Evolutionary conservation across 2,329 filamentous ascomycete species (phyloP), one percentile per base, ranked within the genome.

Genomic region (Hortaea werneckii): DNA sequence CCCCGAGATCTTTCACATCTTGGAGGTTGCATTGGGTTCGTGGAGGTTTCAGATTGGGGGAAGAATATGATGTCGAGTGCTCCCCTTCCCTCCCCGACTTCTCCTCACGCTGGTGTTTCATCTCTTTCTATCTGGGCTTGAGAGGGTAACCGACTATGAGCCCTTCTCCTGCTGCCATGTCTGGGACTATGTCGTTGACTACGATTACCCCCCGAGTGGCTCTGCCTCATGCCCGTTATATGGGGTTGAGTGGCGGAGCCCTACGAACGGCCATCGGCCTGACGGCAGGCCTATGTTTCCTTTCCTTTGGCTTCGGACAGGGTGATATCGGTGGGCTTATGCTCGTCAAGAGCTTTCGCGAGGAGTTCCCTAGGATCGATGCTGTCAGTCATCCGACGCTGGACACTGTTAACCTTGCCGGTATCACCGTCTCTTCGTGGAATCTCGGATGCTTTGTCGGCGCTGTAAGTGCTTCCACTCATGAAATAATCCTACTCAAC

Each of bases 321-420:
- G 41, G 45, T 41, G 58, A 62, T 30, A 55, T 64, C 28, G 62
- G 58, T 40, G 58, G 61, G 29, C 79, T 90, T 52, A 69, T 90
- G 46, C 86, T 83, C 3, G 74, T 89, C 57, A 66, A 74, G 13
- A 72, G 73, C 7, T 86, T 85, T 55, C 67, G 79, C 2, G 55
- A 52, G 5, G 54, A 61, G 32, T 70, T 72, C 42, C 67, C 67
- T 5, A 46, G 65, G 41, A 66, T 71, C 43, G 63, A 70, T 45
- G 64, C 63, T n/a, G 54, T 61, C 10, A 58, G 63, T 29, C 57
- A 59, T 9, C 65, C 63, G 0, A 53, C 55, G 11, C 58, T 60
- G 37, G 58, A 59, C 3, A 43, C 54, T 30, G 61, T 60, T 6
- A 66, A 67, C 0, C 61, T 70, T 11, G 65, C 68, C 42, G 69